A percentile compares a stretch with the other conserved stretches of the same genome.
These are phyloP conservation scores for Farysia itapuensis DNA, from an alignment of 1,284 basidiomycete genomes.

Conservation along the genomic window DNA sequence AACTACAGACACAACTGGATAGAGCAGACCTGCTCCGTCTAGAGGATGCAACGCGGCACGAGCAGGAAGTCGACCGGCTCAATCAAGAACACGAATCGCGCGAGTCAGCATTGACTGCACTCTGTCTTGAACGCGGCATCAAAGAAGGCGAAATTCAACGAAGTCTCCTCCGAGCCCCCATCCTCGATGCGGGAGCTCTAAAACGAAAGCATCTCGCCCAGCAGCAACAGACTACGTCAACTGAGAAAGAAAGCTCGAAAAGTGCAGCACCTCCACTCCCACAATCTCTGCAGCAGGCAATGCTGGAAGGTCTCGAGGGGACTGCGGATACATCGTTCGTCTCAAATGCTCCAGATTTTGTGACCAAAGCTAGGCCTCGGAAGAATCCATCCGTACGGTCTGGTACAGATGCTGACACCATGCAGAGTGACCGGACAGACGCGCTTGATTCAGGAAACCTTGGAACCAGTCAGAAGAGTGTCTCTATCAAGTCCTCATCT, in stretches of 20 bases:
- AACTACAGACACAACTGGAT: conserved; percentile 16
- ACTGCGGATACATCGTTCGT: too few relatives aligned
- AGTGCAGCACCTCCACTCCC: conserved; percentile 27
- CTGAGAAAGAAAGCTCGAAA: conserved; percentile 2
- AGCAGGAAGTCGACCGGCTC: conserved; percentile 16
- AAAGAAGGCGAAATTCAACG: conserved; percentile 42
- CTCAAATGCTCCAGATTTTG: too few relatives aligned
- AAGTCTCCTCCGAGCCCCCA: conserved; percentile 30
- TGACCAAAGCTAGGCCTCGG: too few relatives aligned
- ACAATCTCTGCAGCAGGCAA: conserved; percentile 49
- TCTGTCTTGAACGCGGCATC: conserved; percentile 42
- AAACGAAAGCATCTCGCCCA: conserved; percentile 29
- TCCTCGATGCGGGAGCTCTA: conserved; percentile 33
- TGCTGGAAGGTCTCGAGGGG: conserved; percentile 50
- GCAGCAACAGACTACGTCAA: conserved; percentile 17
- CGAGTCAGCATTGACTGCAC: conserved; percentile 26
- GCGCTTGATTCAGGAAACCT: too few relatives aligned
- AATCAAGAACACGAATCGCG: conserved; percentile 32
- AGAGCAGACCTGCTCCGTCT: conserved; percentile 3
- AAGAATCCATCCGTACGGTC: too few relatives aligned
- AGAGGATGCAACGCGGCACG: conserved; percentile 11
- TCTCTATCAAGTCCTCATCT: too few relatives aligned
- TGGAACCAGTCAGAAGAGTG: too few relatives aligned
- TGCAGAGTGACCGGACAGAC: too few relatives aligned
- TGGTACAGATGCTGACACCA: too few relatives aligned